Evolutionary conservation across 352 stramenopile genomes (phyloP), one percentile per base, ranked within the genome.

Genomic region (Phytophthora podocarpi): DNA sequence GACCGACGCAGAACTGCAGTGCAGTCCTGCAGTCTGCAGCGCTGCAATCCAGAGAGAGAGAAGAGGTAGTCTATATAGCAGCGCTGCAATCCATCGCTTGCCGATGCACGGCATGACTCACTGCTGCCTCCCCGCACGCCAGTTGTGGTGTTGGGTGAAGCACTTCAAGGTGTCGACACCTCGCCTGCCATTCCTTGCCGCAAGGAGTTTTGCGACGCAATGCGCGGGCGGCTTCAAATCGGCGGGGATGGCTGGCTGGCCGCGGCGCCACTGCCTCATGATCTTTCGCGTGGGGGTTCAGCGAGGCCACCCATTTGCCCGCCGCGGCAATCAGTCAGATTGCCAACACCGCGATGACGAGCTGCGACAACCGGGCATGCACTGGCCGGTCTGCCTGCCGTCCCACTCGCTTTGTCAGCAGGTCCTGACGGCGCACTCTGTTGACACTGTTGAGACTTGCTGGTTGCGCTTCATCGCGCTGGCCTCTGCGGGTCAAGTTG

Each of bases 161-260:
- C 20, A 10, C 34, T 23, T 42, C 39, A 52, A 60, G 51, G 39
- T 27, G 16, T 56, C 23, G 47, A 45, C 34, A 24, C 23, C 24
- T 47, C 18, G 24, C 23, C 28, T 28, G 31, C 31, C 31, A 54
- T 41, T 53, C 12, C 45, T n/a, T n/a, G n/a, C n/a, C n/a, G n/a
- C n/a, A n/a, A n/a, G n/a, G n/a, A n/a, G n/a, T n/a, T n/a, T 40
- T 53, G 45, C 46, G 46, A 31, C 30, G n/a, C 45, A 40, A 36
- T 49, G 32, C 31, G 47, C 31, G 27, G 43, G 12, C 10, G 23
- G 34, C 41, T 61, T 62, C 56, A 65, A 65, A 65, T 65, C 47
- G 54, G 23, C 36, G 6, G 37, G 21, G 45, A 64, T 63, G 55
- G 20, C 37, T 51, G 56, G 48, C n/a, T n/a, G n/a, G n/a, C n/a